These are phyloP conservation scores for Strigomonas galati DNA, from an alignment of 208 protist species.

Conservation along the genomic window DNA sequence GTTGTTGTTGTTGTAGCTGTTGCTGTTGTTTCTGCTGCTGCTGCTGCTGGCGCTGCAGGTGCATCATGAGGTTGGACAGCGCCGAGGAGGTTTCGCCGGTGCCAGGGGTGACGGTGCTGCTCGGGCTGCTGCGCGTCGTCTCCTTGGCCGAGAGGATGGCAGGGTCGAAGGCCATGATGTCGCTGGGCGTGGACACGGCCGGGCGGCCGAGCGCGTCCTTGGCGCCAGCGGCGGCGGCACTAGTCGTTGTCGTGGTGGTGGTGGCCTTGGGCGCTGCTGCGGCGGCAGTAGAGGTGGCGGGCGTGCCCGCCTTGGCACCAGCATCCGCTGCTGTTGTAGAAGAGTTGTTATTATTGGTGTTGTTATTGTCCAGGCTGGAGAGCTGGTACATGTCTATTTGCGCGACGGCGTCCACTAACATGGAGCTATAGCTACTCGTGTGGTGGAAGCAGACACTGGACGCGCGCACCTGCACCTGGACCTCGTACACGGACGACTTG, in stretches of 20 bases:
- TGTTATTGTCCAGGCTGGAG: slow-evolving; percentile 1
- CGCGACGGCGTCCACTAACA: slow-evolving; percentile 34
- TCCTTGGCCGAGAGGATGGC: background rate
- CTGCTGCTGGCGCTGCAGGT: slow-evolving; percentile 7
- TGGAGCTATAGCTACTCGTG: slow-evolving; percentile 30
- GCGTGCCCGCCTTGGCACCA: slow-evolving; percentile 1
- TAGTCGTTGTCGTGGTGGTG: background rate
- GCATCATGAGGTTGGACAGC: background rate
- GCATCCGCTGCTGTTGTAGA: too few relatives aligned
- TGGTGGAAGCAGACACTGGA: slow-evolving; percentile 71
- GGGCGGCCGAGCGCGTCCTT: background rate
- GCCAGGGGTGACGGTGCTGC: background rate
- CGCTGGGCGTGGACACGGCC: background rate
- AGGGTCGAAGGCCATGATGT: background rate
- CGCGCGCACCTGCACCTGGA: slow-evolving; percentile 26
- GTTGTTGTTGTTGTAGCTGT: background rate
- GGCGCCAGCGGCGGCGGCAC: background rate
- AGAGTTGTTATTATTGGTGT: slow-evolving; percentile 33
- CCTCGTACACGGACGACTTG: slow-evolving; percentile 30
- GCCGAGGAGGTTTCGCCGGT: background rate
- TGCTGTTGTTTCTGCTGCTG: slow-evolving; percentile 8
- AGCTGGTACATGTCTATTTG: slow-evolving; percentile 48
- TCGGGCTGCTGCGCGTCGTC: too few relatives aligned
- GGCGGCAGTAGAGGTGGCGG: slow-evolving; percentile 11
- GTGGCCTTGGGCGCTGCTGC: slow-evolving; percentile 1